Percentiles rank a stretch among this genome's conserved stretches.
Conservation (phyloP, 2,329 filamentous ascomycete species). For the Hirsutella rhossiliensis region DNA sequence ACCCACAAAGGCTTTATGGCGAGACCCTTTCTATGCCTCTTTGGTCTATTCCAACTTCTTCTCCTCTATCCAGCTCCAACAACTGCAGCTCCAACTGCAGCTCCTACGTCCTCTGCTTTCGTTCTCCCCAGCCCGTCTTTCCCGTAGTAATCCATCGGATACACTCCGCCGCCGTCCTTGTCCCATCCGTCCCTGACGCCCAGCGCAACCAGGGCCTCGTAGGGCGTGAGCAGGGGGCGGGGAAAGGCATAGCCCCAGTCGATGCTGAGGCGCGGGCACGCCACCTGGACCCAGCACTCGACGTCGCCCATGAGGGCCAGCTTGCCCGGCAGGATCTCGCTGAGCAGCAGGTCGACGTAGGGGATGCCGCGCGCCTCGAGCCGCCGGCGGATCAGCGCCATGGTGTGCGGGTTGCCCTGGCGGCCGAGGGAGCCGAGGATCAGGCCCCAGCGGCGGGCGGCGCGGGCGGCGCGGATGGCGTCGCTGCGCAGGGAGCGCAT, state of each 20-base stretch:
- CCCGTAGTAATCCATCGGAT: slow-evolving; percentile 98
- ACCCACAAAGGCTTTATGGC: background rate
- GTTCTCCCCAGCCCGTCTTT: slow-evolving; percentile 82
- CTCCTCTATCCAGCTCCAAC: background rate
- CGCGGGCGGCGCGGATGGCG: slow-evolving; percentile 65
- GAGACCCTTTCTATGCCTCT: background rate
- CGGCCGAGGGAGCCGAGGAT: slow-evolving; percentile 87
- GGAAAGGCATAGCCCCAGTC: slow-evolving; percentile 98
- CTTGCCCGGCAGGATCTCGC: slow-evolving; percentile 95
- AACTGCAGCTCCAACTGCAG: background rate
- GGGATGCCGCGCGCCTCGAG: slow-evolving; percentile 62
- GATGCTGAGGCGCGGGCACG: slow-evolving; percentile 91
- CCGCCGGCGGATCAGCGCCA: slow-evolving; percentile 72
- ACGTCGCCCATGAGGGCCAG: slow-evolving; percentile 87
- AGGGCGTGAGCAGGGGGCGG: slow-evolving; percentile 77
- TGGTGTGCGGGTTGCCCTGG: slow-evolving; percentile 90
- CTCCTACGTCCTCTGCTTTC: slow-evolving; percentile 18
- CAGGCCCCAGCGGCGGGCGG: slow-evolving; percentile 81
- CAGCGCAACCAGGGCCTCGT: slow-evolving; percentile 87
- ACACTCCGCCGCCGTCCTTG: slow-evolving; percentile 48
- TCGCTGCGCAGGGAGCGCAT: slow-evolving; percentile 71
- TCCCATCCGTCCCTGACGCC: slow-evolving; percentile 68
- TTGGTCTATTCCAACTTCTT: background rate
- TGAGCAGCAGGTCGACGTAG: slow-evolving; percentile 75
- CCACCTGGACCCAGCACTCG: slow-evolving; percentile 97